phyloP scores from a whole-genome alignment of 352 stramenopile species.

The Phytophthora gonapodyides region DNA sequence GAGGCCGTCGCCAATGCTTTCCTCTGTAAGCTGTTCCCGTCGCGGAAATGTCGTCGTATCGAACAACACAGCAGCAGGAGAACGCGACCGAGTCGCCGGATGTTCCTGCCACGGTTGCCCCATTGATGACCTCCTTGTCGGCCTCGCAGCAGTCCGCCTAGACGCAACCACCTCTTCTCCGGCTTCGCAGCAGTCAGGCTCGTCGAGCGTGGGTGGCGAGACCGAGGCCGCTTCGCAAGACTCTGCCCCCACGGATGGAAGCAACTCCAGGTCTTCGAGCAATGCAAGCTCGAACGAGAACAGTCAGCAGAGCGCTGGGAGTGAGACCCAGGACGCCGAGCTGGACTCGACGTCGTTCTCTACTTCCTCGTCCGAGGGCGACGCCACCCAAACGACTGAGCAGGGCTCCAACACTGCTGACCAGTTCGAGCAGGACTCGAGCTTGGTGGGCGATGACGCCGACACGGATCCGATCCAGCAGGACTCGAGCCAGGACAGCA shows the following conservation, averaged over 20 bases:
- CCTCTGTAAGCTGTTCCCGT: too few species aligned
- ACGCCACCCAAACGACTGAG: slow-evolving; percentile 2
- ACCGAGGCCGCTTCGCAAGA: not conserved
- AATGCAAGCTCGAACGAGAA: too few species aligned
- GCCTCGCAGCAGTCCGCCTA: not conserved
- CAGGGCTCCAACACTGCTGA: not conserved
- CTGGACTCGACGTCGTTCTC: not conserved
- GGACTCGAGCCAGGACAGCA: not conserved
- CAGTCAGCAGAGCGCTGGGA: too few species aligned
- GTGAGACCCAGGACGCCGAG: not conserved
- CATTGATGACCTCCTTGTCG: not conserved
- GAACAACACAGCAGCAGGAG: slow-evolving; percentile 22
- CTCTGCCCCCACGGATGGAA: too few species aligned
- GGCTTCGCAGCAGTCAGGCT: too few species aligned
- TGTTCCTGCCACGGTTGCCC: slow-evolving; percentile 13
- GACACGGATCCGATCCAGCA: slow-evolving; percentile 1
- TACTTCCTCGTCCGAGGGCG: slow-evolving; percentile 2
- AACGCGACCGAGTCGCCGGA: slow-evolving; percentile 15
- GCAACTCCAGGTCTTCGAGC: too few species aligned
- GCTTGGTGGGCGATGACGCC: not conserved
- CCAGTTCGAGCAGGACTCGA: not conserved
- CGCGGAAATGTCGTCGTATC: too few species aligned
- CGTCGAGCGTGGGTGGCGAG: slow-evolving; percentile 5
- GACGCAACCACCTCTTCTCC: not conserved
- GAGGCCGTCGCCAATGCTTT: too few species aligned